A percentile compares a stretch with the other conserved stretches of the same genome.
Evolutionary conservation across 805 yeast species (phyloP).

Genomic region (Hanseniaspora jakobsenii): DNA sequence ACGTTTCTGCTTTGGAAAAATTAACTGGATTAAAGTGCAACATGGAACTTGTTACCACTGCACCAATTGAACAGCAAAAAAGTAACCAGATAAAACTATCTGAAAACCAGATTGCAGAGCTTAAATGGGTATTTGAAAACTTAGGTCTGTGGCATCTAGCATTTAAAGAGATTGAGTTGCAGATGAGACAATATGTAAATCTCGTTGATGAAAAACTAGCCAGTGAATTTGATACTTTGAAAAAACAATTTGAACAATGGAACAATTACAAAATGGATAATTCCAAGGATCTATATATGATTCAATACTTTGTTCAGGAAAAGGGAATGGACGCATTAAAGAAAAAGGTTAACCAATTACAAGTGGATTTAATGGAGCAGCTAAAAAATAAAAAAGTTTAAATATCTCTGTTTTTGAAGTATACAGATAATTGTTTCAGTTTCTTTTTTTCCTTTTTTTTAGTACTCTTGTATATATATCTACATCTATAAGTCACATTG

Average conservation of each 20-base stretch:
- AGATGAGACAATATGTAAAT: constrained; percentile 2
- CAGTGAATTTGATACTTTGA: background rate
- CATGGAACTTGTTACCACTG: constrained; percentile 15
- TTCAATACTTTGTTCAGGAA: constrained; percentile 2
- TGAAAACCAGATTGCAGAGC: background rate
- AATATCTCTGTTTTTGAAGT: background rate
- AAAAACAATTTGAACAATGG: constrained; percentile 1
- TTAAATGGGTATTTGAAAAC: constrained; percentile 15
- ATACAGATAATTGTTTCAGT: background rate
- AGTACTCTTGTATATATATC: no score
- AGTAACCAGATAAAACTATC: background rate
- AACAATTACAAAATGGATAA: constrained; percentile 3
- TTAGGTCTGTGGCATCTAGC: constrained; percentile 11
- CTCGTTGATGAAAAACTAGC: background rate
- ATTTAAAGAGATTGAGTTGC: constrained; percentile 11
- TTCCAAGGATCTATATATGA: constrained; percentile 6
- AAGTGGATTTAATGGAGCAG: constrained; percentile 7
- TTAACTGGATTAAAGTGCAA: constrained; percentile 52
- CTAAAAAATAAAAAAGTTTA: constrained; percentile 1
- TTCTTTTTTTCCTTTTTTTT: background rate
- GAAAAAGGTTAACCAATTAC: constrained; percentile 6
- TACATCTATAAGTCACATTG: no score
- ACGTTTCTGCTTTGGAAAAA: constrained; percentile 70
- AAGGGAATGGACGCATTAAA: constrained; percentile 10
- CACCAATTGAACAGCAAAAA: constrained; percentile 5